These are phyloP conservation scores for Cladosporium sp. DNA, from an alignment of 2,329 filamentous ascomycete species.

Conservation along the genomic window DNA sequence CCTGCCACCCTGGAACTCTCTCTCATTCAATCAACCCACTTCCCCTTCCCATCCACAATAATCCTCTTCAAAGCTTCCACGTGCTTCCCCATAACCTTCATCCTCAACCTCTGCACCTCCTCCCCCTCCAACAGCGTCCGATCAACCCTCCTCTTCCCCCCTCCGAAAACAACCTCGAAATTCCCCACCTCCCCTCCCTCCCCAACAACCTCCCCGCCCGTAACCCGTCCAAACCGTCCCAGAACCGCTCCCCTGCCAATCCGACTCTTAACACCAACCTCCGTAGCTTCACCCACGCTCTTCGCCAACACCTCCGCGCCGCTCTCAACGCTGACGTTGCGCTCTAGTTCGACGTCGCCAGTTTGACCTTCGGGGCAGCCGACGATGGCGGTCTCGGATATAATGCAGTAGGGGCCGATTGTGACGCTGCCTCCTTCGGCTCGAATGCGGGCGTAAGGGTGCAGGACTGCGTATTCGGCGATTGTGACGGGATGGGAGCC, in stretches of 20 bases:
- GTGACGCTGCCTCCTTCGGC: slow-evolving; percentile 40
- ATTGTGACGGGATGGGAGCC: slow-evolving; percentile 77
- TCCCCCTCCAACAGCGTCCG: slow-evolving; percentile 30
- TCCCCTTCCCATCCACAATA: slow-evolving; percentile 32
- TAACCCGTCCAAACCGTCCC: slow-evolving; percentile 45
- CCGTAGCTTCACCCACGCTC: slow-evolving; percentile 27
- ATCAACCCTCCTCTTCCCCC: slow-evolving; percentile 36
- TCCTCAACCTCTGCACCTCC: slow-evolving; percentile 28
- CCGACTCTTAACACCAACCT: slow-evolving; percentile 28
- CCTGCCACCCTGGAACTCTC: too few species aligned
- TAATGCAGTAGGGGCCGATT: slow-evolving; percentile 57
- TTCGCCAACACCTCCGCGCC: slow-evolving; percentile 37
- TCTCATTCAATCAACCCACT: slow-evolving; percentile 27
- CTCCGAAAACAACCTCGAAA: slow-evolving; percentile 43
- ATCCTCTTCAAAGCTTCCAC: slow-evolving; percentile 30
- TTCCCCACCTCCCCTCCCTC: slow-evolving; percentile 39
- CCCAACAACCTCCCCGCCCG: slow-evolving; percentile 33
- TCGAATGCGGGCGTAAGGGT: slow-evolving; percentile 65
- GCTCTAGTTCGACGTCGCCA: slow-evolving; percentile 35
- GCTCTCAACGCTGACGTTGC: slow-evolving; percentile 42
- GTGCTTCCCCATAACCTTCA: slow-evolving; percentile 30
- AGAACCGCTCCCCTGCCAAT: slow-evolving; percentile 38
- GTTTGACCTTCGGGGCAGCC: slow-evolving; percentile 24
- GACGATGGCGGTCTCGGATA: slow-evolving; percentile 61
- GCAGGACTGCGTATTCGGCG: slow-evolving; percentile 73